Evolutionary conservation across 257 asterid species (phyloP), one percentile per base, ranked within the genome.

Genomic region (Misopates orontium): DNA sequence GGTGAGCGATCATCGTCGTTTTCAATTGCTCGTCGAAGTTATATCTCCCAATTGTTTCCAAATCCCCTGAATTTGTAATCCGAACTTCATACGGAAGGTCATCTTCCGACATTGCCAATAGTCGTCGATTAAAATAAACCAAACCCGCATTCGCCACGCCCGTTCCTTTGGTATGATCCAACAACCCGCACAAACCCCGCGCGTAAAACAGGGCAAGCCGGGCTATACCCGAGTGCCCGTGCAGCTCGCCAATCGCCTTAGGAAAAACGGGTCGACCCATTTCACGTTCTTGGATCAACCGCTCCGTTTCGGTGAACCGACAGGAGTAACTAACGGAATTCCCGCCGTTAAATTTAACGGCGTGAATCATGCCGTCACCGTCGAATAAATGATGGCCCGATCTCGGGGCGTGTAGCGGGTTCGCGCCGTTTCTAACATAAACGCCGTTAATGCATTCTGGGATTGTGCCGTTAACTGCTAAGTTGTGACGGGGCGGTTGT

Each of bases 311-410:
- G 0, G 95, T 86, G 81, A 76, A 82, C 4, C 95, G 82, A 68
- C 91, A 86, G 2, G 89, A 84, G 58, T 87, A 87, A 78, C 80
- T 74, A 2, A 71, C 91, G 1, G 86, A 63, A 1, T 71, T 69
- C 0, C 54, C 77, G 67, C 76, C 77, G 48, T 58, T 25, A 19
- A 84, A 58, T 5, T 69, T 60, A 14, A 84, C 91, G 36, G 82
- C 84, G 74, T 87, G 95, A 57, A 87, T 70, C 95, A 87, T 87
- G 60, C 95, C 95, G 77, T 86, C 95, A 10, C 95, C 95, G 77
- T 86, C 95, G 65, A 86, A 86, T 22, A 84, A 68, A 70, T 87
- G 95, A 83, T 87, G 91, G 1, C 91, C 91, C 53, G 79, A 84
- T 3, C 71, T 47, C 0, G 95, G 95, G 4, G 76, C 72, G 79